Percentiles rank a stretch among this genome's conserved stretches.
These are phyloP conservation scores for Lactarius sanguifluus DNA, from an alignment of 768 basidiomycete species.

Conservation along the genomic window DNA sequence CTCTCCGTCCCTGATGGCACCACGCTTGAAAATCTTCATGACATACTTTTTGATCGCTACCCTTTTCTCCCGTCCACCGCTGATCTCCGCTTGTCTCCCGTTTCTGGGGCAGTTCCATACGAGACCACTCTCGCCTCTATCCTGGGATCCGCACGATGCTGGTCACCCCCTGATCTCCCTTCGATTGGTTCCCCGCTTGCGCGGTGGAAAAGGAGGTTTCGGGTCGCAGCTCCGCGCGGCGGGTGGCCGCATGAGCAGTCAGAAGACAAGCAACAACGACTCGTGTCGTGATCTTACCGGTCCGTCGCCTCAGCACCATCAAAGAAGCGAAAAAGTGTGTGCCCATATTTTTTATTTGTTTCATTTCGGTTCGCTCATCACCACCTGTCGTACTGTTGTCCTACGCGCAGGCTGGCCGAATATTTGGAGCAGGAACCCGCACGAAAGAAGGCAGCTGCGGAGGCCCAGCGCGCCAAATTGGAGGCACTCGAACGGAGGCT, in stretches of 20 bases:
- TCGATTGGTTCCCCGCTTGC: conserved; percentile 68
- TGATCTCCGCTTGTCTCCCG: conserved; percentile 44
- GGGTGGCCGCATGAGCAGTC: conserved; percentile 95
- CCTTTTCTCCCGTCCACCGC: conserved; percentile 46
- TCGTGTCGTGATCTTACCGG: conserved; percentile 92
- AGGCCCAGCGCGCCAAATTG: conserved; percentile 79
- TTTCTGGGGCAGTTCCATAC: conserved; percentile 38
- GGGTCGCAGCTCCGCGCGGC: conserved; percentile 95
- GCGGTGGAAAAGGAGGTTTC: conserved; percentile 96
- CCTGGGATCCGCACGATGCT: conserved; percentile 32
- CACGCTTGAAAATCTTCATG: conserved; percentile 42
- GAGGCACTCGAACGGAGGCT: conserved; percentile 83
- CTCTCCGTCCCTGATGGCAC: conserved; percentile 47
- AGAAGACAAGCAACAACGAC: conserved; percentile 94
- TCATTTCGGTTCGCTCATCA: neutral
- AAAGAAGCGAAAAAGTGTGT: conserved; percentile 93
- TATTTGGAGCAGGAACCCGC: conserved; percentile 85
- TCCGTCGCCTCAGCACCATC: conserved; percentile 82
- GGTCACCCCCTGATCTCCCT: conserved; percentile 53
- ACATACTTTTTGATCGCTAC: conserved; percentile 47
- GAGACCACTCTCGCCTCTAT: conserved; percentile 40
- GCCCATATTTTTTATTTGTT: neutral
- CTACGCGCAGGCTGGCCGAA: conserved; percentile 61
- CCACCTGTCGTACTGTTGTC: neutral
- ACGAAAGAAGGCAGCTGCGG: conserved; percentile 72